Evolutionary conservation across 768 basidiomycete genomes (phyloP).

Genomic region (Collybia mongolica): DNA sequence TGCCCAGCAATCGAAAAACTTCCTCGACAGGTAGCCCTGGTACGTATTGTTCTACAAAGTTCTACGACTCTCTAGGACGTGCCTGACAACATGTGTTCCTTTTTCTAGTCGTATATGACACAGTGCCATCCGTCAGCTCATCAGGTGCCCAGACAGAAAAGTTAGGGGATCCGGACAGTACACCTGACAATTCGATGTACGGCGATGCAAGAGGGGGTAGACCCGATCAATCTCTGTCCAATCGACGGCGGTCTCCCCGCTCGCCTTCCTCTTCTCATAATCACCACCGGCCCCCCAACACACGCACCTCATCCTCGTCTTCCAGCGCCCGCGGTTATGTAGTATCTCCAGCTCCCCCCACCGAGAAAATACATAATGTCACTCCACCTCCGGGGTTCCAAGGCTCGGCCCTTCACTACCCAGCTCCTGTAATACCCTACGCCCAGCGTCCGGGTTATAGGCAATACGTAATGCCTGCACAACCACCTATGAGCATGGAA

Average conservation of each 20-base stretch:
- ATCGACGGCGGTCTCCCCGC: slow-evolving; percentile 23
- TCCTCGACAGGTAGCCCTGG: slow-evolving; percentile 15
- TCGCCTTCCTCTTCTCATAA: slow-evolving; percentile 13
- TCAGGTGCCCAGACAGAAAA: slow-evolving; percentile 11
- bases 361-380: slow-evolving; percentile 17
- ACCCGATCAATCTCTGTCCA: slow-evolving; percentile 20
- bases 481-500: slow-evolving; percentile 32
- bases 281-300: slow-evolving; percentile 10
- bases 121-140: slow-evolving; percentile 13
- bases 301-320: slow-evolving; percentile 14
- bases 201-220: slow-evolving; percentile 26
- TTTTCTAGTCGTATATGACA: slow-evolving; percentile 26
- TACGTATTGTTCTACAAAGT: slow-evolving; percentile 21
- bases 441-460: slow-evolving; percentile 33
- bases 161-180: slow-evolving; percentile 11
- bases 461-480: slow-evolving; percentile 48
- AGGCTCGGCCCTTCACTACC: slow-evolving; percentile 23
- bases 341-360: slow-evolving; percentile 4
- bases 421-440: slow-evolving; percentile 25
- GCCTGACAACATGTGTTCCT: slow-evolving; percentile 3
- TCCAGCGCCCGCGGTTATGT: slow-evolving; percentile 9
- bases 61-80: slow-evolving; percentile 15
- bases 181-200: slow-evolving; percentile 15
- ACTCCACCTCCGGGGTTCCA: slow-evolving; percentile 18
- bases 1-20: slow-evolving; percentile 5